These are phyloP conservation scores for Syncephalastrum sp. DNA, from an alignment of 371 early-diverging fungal species.

Conservation along the genomic window DNA sequence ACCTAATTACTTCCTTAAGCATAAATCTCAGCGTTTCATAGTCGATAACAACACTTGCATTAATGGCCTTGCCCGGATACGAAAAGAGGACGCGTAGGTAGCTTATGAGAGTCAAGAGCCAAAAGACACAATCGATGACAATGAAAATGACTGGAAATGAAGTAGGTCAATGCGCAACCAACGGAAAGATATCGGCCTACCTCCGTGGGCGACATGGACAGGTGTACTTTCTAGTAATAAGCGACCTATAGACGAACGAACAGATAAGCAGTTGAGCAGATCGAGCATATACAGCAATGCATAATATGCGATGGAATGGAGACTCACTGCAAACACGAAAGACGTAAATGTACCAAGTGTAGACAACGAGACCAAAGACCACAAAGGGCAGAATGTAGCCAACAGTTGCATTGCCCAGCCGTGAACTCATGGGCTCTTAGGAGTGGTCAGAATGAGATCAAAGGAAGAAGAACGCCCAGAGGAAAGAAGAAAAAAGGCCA, in stretches of 20 bases:
- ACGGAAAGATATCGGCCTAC: constrained; percentile 13
- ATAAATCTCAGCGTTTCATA: too few species aligned
- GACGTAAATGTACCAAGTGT: constrained; percentile 54
- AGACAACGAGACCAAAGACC: constrained; percentile 33
- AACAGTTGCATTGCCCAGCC: constrained; percentile 8
- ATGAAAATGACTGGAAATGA: constrained; percentile 38
- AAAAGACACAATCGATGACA: constrained; percentile 40
- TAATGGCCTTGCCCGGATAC: constrained; percentile 46
- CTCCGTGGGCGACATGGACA: constrained; percentile 23
- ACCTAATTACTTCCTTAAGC: too few species aligned
- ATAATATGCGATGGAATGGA: too few species aligned
- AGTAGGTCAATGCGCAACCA: too few species aligned
- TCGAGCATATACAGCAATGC: neutral
- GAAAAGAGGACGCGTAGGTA: constrained; percentile 49
- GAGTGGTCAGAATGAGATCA: neutral
- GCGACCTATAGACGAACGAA: constrained; percentile 2
- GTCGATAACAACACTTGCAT: constrained; percentile 17
- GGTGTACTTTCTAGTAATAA: neutral
- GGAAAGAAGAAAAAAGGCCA: too few species aligned
- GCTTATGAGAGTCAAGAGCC: constrained; percentile 40
- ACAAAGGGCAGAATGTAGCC: constrained; percentile 33
- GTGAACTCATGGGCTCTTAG: constrained; percentile 8
- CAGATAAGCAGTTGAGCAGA: neutral
- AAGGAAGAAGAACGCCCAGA: neutral
- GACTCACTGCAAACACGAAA: constrained; percentile 47